Percentiles rank a stretch among this genome's conserved stretches.
phyloP scores from a whole-genome alignment of 495 filamentous ascomycete species.

The Penicillium taxi region DNA sequence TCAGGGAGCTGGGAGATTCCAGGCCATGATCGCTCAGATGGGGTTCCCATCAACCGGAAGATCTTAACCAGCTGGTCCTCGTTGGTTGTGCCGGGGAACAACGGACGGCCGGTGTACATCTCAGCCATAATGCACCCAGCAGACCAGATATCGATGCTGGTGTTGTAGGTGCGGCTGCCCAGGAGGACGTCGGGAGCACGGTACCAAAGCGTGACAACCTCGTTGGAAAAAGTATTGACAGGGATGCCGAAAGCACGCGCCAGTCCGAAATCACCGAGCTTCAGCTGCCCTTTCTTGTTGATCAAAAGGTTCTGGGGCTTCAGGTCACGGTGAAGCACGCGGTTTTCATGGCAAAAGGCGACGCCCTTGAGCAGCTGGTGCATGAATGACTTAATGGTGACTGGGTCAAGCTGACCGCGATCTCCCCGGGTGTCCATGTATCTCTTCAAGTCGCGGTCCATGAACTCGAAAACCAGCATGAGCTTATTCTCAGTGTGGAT shows the following conservation, averaged over 20 bases:
- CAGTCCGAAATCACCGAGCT: constrained; percentile 91
- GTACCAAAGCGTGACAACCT: constrained; percentile 96
- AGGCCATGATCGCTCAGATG: constrained; percentile 86
- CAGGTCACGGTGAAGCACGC: constrained; percentile 89
- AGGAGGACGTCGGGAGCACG: constrained; percentile 89
- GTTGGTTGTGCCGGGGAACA: constrained; percentile 93
- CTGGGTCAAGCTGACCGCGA: constrained; percentile 71
- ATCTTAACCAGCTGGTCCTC: constrained; percentile 94
- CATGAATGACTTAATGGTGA: constrained; percentile 96
- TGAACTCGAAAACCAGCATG: constrained; percentile 98
- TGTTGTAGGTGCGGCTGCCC: constrained; percentile 88
- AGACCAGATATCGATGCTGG: constrained; percentile 96
- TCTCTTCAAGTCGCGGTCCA: constrained; percentile 98
- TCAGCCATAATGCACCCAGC: constrained; percentile 98
- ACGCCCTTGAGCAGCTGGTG: constrained; percentile 89
- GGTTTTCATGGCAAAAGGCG: constrained; percentile 93
- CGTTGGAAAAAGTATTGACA: constrained; percentile 96
- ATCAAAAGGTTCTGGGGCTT: constrained; percentile 95
- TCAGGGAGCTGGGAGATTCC: constrained; percentile 85
- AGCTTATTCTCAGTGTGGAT: constrained; percentile 99
- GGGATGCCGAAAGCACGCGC: constrained; percentile 93
- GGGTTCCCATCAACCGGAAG: constrained; percentile 95
- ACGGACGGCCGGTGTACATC: constrained; percentile 87
- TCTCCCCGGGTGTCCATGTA: constrained; percentile 93
- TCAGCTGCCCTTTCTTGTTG: constrained; percentile 83